Conservation (phyloP, 2,329 filamentous ascomycete genomes). For the Piedraia hortae region DNA sequence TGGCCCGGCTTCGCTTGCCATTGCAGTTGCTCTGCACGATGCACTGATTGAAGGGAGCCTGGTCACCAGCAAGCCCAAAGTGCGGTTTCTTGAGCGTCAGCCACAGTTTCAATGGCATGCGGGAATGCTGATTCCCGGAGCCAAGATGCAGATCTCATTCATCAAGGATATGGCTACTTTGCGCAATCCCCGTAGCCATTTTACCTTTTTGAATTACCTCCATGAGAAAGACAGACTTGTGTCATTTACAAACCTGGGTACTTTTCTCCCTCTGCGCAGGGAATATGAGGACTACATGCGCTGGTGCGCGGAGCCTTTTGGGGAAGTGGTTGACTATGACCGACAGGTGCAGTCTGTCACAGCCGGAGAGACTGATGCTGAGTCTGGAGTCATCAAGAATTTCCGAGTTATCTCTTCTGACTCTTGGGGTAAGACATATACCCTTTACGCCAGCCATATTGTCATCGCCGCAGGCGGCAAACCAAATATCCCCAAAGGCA, state of each 20-base stretch:
- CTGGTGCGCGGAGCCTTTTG: constrained; percentile 69
- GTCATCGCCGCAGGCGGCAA: constrained; percentile 40
- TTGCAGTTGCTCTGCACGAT: constrained; percentile 74
- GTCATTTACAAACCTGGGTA: constrained; percentile 71
- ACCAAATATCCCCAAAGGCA: constrained; percentile 40
- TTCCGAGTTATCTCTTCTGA: constrained; percentile 44
- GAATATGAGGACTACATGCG: constrained; percentile 92
- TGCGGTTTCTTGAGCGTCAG: constrained; percentile 75
- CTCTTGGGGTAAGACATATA: constrained; percentile 26
- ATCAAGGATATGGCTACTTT: constrained; percentile 85
- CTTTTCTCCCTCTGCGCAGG: constrained; percentile 58
- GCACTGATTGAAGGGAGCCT: constrained; percentile 24
- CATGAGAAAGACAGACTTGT: constrained; percentile 56
- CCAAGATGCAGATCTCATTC: constrained; percentile 81
- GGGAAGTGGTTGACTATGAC: constrained; percentile 42
- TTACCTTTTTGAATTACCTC: constrained; percentile 90
- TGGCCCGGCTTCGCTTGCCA: constrained; percentile 67
- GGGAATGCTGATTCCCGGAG: constrained; percentile 78
- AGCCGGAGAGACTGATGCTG: constrained; percentile 23
- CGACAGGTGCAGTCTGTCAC: constrained; percentile 49
- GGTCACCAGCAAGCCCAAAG: constrained; percentile 28
- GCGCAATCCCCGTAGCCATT: constrained; percentile 63
- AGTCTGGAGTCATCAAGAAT: constrained; percentile 26
- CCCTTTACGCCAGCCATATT: constrained; percentile 36
- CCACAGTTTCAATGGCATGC: constrained; percentile 68